Conservation (phyloP, 2,329 filamentous ascomycete genomes). For the Talaromyces funiculosus region DNA sequence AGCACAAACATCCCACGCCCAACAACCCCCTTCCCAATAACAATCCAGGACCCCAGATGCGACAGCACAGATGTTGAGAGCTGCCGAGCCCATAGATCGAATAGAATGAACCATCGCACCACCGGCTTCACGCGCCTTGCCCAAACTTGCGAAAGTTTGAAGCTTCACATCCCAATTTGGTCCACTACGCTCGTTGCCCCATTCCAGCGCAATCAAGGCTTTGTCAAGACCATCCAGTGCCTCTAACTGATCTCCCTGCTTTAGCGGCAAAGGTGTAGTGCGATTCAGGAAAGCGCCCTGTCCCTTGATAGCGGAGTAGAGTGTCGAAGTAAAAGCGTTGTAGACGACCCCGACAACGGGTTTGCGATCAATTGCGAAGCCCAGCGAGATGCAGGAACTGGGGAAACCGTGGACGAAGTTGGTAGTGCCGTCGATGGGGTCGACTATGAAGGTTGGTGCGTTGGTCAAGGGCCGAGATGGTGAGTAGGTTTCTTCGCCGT, state of each 20-base stretch:
- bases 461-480: conserved; percentile 48
- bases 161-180: conserved; percentile 54
- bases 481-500: conserved; percentile 57
- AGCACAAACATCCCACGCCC: conserved; percentile 62
- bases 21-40: conserved; percentile 63
- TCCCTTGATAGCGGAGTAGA: conserved; percentile 54
- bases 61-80: conserved; percentile 56
- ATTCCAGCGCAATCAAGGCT: conserved; percentile 55
- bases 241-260: conserved; percentile 25
- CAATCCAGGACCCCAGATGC: conserved; percentile 53
- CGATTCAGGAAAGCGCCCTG: conserved; percentile 48
- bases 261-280: conserved; percentile 41
- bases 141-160: conserved; percentile 48
- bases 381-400: conserved; percentile 55
- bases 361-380: conserved; percentile 46
- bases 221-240: conserved; percentile 46
- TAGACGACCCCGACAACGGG: conserved; percentile 56
- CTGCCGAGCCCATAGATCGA: conserved; percentile 53
- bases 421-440: conserved; percentile 61
- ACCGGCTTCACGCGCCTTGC: conserved; percentile 46
- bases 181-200: conserved; percentile 54
- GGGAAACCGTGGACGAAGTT: conserved; percentile 61
- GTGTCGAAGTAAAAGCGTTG: conserved; percentile 53
- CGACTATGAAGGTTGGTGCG: conserved; percentile 56
- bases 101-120: conserved; percentile 59